These are phyloP conservation scores for Ogataea angusta DNA, from an alignment of 805 yeast genomes.

Conservation along the genomic window DNA sequence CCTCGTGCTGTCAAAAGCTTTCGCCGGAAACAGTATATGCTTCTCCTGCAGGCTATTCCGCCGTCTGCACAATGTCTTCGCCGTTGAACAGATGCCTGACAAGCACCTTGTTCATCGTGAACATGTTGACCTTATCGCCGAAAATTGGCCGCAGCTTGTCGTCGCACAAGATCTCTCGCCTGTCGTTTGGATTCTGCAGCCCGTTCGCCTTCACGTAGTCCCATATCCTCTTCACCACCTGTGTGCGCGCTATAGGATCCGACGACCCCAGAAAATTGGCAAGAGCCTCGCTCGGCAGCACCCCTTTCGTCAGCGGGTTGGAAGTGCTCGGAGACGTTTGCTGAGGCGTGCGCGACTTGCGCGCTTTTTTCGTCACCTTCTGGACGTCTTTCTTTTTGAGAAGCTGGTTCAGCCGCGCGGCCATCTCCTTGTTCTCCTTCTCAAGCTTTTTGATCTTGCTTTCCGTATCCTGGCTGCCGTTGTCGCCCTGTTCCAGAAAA, in stretches of 20 bases:
- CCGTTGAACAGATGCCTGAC: conserved; percentile 45
- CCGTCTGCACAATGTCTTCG: conserved; percentile 3
- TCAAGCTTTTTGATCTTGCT: conserved; percentile 30
- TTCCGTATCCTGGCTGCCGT: conserved; percentile 13
- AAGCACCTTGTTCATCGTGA: conserved; percentile 55
- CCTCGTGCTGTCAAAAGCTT: conserved; percentile 38
- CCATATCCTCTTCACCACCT: conserved; percentile 70
- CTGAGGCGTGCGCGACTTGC: conserved; percentile 7
- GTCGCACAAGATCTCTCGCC: conserved; percentile 63
- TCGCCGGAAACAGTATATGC: neutral
- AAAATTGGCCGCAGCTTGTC: conserved; percentile 53
- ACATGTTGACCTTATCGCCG: conserved; percentile 58
- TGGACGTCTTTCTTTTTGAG: conserved; percentile 11
- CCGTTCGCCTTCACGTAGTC: conserved; percentile 58
- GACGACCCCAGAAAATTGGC: conserved; percentile 44
- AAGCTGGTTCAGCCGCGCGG: conserved; percentile 35
- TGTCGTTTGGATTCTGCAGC: conserved; percentile 65
- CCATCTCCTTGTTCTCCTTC: conserved; percentile 42
- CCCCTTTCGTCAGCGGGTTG: conserved; percentile 40
- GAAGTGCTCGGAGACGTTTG: conserved; percentile 31
- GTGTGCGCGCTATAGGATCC: conserved; percentile 55
- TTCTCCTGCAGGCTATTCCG: conserved; percentile 2
- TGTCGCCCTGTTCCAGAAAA: conserved; percentile 40
- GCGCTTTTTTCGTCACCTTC: conserved; percentile 16
- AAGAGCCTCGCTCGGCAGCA: conserved; percentile 49